Conservation (phyloP, 345 rosid genomes). For the Clausena lansium region DNA sequence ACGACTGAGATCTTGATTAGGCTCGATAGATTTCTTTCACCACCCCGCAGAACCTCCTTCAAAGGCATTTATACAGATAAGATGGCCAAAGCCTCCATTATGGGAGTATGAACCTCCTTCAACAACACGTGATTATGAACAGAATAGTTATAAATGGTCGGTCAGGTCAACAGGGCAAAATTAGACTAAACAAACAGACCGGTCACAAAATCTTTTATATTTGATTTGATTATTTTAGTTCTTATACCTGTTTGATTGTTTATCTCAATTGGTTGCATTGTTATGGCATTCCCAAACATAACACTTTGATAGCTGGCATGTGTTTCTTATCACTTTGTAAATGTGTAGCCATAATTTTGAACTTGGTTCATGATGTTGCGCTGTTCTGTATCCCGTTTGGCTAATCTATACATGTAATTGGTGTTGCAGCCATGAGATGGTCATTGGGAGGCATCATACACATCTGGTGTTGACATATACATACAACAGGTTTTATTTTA, state of each 20-base stretch:
- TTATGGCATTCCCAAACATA: neutral
- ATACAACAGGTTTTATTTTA: constrained; percentile 84
- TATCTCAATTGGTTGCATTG: neutral
- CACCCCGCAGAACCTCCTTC: no score
- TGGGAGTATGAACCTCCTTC: no score
- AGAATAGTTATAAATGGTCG: no score
- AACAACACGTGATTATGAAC: no score
- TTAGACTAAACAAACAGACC: no score
- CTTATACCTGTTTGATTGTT: neutral
- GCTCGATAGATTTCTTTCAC: no score
- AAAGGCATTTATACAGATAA: no score
- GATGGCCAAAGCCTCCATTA: no score
- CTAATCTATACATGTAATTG: constrained; percentile 13
- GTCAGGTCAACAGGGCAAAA: no score
- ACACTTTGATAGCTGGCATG: neutral
- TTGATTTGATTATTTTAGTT: neutral
- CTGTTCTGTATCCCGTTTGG: neutral
- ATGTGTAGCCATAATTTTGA: neutral
- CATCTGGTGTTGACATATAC: constrained; percentile 98
- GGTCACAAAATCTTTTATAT: neutral
- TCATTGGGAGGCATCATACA: constrained; percentile 97
- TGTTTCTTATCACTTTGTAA: neutral
- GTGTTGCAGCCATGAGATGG: constrained; percentile 89
- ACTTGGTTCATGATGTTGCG: neutral
- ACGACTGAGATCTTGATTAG: no score